Conservation (phyloP, 768 basidiomycete species). For the Mycena galericulata region DNA sequence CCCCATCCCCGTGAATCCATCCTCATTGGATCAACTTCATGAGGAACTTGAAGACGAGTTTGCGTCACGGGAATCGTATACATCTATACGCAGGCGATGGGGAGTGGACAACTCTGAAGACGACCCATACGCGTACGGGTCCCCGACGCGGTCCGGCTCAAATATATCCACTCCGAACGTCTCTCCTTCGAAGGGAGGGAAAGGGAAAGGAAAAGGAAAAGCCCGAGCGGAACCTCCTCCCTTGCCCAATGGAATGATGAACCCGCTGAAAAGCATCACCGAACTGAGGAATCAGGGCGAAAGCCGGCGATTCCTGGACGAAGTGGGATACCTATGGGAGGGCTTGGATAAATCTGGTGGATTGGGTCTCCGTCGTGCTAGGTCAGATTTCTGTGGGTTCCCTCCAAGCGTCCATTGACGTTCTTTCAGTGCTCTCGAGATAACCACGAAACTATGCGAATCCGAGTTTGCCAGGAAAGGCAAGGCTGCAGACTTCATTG, state of each 20-base stretch:
- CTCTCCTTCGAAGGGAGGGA: slow-evolving; percentile 52
- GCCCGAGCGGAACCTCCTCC: slow-evolving; percentile 41
- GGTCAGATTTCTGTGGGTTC: slow-evolving; percentile 53
- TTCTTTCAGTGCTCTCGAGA: slow-evolving; percentile 74
- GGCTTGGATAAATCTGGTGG: slow-evolving; percentile 70
- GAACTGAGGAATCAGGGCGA: slow-evolving; percentile 87
- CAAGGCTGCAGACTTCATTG: slow-evolving; percentile 79
- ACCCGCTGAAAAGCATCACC: slow-evolving; percentile 83
- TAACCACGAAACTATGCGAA: slow-evolving; percentile 80
- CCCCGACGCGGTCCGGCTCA: slow-evolving; percentile 46
- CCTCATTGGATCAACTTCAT: slow-evolving; percentile 42
- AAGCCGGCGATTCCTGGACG: slow-evolving; percentile 82
- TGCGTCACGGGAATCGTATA: slow-evolving; percentile 76
- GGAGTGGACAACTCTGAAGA: slow-evolving; percentile 86
- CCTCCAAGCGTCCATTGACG: slow-evolving; percentile 7
- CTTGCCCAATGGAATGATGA: slow-evolving; percentile 72
- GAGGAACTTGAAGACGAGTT: slow-evolving; percentile 63
- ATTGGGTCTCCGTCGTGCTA: slow-evolving; percentile 72
- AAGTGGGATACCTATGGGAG: slow-evolving; percentile 88
- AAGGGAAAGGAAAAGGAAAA: slow-evolving; percentile 55
- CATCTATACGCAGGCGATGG: slow-evolving; percentile 80
- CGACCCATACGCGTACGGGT: slow-evolving; percentile 59
- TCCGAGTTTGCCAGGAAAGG: slow-evolving; percentile 83
- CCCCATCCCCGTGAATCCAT: slow-evolving; percentile 57
- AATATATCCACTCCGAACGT: slow-evolving; percentile 48